Base-by-base conservation (phyloP, 768 basidiomycete genomes). In the Sarcodon sp. region DNA sequence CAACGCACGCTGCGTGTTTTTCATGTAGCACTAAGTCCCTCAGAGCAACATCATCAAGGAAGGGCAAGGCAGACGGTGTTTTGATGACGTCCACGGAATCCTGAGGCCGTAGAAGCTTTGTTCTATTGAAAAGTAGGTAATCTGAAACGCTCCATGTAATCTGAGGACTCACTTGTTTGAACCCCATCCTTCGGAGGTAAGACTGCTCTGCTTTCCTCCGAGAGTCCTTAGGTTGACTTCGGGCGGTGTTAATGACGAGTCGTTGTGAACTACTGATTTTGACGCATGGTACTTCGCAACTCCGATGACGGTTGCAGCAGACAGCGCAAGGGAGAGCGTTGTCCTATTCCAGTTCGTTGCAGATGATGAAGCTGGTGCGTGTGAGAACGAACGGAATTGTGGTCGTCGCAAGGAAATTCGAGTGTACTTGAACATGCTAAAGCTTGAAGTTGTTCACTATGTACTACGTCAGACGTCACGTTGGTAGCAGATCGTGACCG, bases 11-110 rank as follows among this genome's bases (percentile, higher is more conserved):
- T 1, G 77, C 84, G 52, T 84, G 78, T 33, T 64, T 66, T 49
- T 74, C 69, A 47, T 87, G 79, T 27, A 90, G 63, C 10, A 71
- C 77, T 35, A 90, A 59, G 56, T 90, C 86, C 7, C 86, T 77
- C 11, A 91, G 68, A 4, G 86, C 84, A 43, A 80, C 70, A 48
- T 75, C 74, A 46, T 79, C 69, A 33, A 91, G 64, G 76, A 81
- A 85, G 16, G 64, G 61, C 1, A 67, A 73, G 47, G 72, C 60
- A 0, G 69, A 64, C 1, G 81, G 83, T 6, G 61, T 64, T 27
- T 73, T 73, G 33, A 84, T 60, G 9, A 63, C 55, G 6, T 71
- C 72, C 10, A 48, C 21, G 33, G 33, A 7, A 16, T 27, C 16
- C 47, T 35, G n/a, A 31, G 10, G 21, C 16, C 11, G 4, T 15